phyloP scores from a whole-genome alignment of 495 filamentous ascomycete species.

The Gamarada debralockiae region DNA sequence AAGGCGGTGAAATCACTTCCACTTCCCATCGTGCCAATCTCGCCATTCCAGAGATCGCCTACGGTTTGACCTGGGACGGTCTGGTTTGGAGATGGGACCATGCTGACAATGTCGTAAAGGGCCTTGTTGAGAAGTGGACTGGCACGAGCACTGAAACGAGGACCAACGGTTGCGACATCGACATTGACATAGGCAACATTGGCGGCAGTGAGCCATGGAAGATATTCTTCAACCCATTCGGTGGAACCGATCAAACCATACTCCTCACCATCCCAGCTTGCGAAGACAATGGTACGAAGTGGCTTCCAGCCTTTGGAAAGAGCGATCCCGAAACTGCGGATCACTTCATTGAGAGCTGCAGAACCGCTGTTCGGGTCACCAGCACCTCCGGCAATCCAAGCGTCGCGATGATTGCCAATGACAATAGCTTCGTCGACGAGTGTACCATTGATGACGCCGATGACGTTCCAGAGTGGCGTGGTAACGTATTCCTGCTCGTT shows the following conservation, averaged over 20 bases:
- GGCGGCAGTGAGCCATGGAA: conserved; percentile 74
- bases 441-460: conserved; percentile 90
- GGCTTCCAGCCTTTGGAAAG: conserved; percentile 83
- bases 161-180: conserved; percentile 73
- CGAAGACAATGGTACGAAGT: conserved; percentile 86
- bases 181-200: conserved; percentile 91
- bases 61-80: conserved; percentile 75
- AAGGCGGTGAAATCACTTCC: conserved; percentile 91
- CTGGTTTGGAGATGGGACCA: conserved; percentile 80
- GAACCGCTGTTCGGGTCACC: conserved; percentile 88
- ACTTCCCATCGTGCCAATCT: conserved; percentile 65
- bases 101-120: conserved; percentile 62
- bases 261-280: conserved; percentile 92
- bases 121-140: conserved; percentile 77
- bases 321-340: conserved; percentile 77
- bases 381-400: conserved; percentile 87
- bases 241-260: conserved; percentile 92
- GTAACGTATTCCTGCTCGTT: conserved; percentile 88
- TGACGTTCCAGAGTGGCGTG: conserved; percentile 91
- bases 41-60: conserved; percentile 67
- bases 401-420: conserved; percentile 94
- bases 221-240: conserved; percentile 92
- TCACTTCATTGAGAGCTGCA: conserved; percentile 81
- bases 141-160: conserved; percentile 63
- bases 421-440: conserved; percentile 83